Evolutionary conservation across 2,329 filamentous ascomycete species (phyloP), one percentile per base, ranked within the genome.

Genomic region (Lithohypha guttulata): DNA sequence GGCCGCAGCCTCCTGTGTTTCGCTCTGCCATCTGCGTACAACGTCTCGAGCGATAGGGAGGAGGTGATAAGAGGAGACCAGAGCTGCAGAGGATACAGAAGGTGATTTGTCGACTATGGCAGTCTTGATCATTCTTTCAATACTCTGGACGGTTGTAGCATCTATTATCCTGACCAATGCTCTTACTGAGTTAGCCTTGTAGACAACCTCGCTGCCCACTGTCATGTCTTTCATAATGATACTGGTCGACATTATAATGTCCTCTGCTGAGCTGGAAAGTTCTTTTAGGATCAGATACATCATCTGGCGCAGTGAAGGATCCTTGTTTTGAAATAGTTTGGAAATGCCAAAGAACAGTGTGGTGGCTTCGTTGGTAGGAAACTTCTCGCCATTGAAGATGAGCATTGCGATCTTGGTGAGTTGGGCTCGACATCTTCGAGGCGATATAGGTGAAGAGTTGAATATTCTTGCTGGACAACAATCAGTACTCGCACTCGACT

Each of bases 171-270:
- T 81, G 68, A 89, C 96, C 51, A 96, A 71, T 26, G 89, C 87
- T 53, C 91, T 76, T 59, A 96, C 96, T 47, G 91, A 89, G 67
- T 98, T 98, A 37, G 91, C 85, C 55, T 91, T 76, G 69, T 87
- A 95, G 41, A 95, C 78, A 38, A 87, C 81, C 59, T 96, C 91
- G 56, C 85, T 95, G 56, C 87, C 84, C 48, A 93, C 86, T 37
- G 87, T 86, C 8, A 89, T 95, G 62, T 98, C 91, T 71, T 98
- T 98, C 91, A 96, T 98, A 54, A 98, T 95, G 53, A 89, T 95
- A 65, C 85, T 93, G 13, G 91, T 98, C 46, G 95, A 91, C 91
- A 98, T 96, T 61, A 98, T 98, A 49, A 95, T 93, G 71, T 98
- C 91, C 68, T 96, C 86, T 43, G 91, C 91, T 17, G 86, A 94